Conservation (phyloP, 305 asterid genomes). For the Fraxinus platypoda region DNA sequence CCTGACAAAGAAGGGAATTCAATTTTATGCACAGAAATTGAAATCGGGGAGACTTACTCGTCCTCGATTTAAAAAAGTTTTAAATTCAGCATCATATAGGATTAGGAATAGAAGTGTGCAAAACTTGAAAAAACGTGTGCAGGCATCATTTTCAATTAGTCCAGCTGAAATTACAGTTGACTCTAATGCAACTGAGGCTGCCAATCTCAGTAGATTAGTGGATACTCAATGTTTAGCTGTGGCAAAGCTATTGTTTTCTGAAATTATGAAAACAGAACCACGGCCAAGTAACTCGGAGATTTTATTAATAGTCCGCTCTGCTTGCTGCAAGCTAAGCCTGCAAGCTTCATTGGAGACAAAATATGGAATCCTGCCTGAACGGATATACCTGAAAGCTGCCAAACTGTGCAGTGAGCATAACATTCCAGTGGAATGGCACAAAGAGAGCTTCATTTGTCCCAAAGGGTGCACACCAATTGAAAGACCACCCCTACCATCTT, state of each 20-base stretch:
- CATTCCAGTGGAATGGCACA: conserved; percentile 81
- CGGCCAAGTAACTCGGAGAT: conserved; percentile 78
- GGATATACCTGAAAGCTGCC: conserved; percentile 82
- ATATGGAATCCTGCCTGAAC: conserved; percentile 71
- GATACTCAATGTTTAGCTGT: conserved; percentile 86
- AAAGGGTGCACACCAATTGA: conserved; percentile 58
- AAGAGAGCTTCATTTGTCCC: conserved; percentile 70
- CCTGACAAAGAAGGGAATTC: conserved; percentile 78
- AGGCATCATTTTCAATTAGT: conserved; percentile 45
- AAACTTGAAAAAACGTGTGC: conserved; percentile 68
- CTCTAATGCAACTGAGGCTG: conserved; percentile 46
- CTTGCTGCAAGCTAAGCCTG: conserved; percentile 80
- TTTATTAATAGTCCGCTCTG: conserved; percentile 61
- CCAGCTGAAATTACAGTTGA: conserved; percentile 44
- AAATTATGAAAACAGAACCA: conserved; percentile 73
- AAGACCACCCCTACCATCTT: conserved; percentile 40
- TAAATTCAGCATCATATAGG: conserved; percentile 70
- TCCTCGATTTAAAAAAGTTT: conserved; percentile 66
- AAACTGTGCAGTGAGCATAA: conserved; percentile 91
- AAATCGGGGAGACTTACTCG: conserved; percentile 84
- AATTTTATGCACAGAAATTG: conserved; percentile 69
- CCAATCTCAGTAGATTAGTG: conserved; percentile 64
- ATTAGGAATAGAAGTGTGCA: conserved; percentile 72
- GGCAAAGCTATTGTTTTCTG: conserved; percentile 72
- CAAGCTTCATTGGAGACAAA: conserved; percentile 62